Evolutionary conservation across 176 grass and related monocot species (phyloP).

Genomic region (Chrysopogon serrulatus): DNA sequence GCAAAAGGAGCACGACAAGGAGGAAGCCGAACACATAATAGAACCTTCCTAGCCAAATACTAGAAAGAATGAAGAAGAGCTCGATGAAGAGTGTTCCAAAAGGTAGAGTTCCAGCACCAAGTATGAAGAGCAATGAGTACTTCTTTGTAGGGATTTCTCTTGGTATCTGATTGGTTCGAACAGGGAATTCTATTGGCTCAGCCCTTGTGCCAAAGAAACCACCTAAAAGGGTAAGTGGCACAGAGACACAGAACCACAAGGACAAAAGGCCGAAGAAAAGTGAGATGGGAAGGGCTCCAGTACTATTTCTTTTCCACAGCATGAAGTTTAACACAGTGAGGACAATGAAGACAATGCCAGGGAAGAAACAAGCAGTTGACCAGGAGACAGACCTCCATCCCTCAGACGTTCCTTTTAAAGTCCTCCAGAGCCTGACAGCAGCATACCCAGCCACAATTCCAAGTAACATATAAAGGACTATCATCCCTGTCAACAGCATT

Average conservation of each 20-base stretch:
- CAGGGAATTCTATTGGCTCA: slow-evolving; percentile 64
- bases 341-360: slow-evolving; percentile 70
- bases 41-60: slow-evolving; percentile 88
- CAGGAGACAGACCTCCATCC: slow-evolving; percentile 88
- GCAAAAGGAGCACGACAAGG: slow-evolving; percentile 69
- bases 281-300: slow-evolving; percentile 78
- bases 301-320: slow-evolving; percentile 79
- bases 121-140: slow-evolving; percentile 78
- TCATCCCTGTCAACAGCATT: slow-evolving; percentile 83
- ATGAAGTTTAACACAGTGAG: slow-evolving; percentile 78
- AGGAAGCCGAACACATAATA: slow-evolving; percentile 93
- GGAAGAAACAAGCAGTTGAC: slow-evolving; percentile 86
- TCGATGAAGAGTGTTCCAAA: slow-evolving; percentile 93
- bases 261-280: slow-evolving; percentile 75
- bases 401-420: slow-evolving; percentile 69
- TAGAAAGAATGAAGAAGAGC: slow-evolving; percentile 87
- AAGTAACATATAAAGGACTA: slow-evolving; percentile 89
- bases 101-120: slow-evolving; percentile 80
- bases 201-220: slow-evolving; percentile 78
- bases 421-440: slow-evolving; percentile 77
- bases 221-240: slow-evolving; percentile 82
- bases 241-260: slow-evolving; percentile 90
- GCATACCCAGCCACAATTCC: slow-evolving; percentile 78
- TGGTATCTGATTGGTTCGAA: slow-evolving; percentile 87
- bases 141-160: slow-evolving; percentile 75